Evolutionary conservation across 1,139 yeast genomes (phyloP), one percentile per base, ranked within the genome.

Genomic region (Candida gigantensis): DNA sequence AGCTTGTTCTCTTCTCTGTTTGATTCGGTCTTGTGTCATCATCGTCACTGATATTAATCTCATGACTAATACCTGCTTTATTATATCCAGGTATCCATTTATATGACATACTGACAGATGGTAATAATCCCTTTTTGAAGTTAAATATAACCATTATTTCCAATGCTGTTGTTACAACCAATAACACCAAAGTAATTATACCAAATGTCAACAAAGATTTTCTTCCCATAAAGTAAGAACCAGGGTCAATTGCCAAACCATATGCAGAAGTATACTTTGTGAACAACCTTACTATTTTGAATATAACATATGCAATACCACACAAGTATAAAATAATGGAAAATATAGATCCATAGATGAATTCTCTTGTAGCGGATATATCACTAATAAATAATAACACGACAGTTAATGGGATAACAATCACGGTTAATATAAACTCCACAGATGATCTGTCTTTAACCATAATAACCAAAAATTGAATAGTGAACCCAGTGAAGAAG

Each of bases 401-500:
- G 3, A 75, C 52, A 0, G 80, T 73, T 17, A 71, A 46, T 2
- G 81, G 81, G 18, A 75, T 58, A 32, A 74, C 77, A 20, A 69
- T 61, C 13, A 74, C 61, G 0, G 81, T 76, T 30, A 76, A 57
- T 3, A 65, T 73, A 47, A 75, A 76, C 48, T 76, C 81, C 10
- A 60, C 60, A 8, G 74, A 74, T 14, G 54, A 50, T 34, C 58
- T 60, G 36, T 70, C 57, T 19, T 50, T 41, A 23, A 73, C 58
- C 59, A 75, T 72, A 37, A 76, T 72, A 26, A 74, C 77, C 21
- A 72, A 53, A 46, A 74, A 76, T 51, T 76, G 81, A 24, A 75
- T 64, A 1, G 80, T 73, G 52, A 75, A 76, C 1, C 79, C 81
- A 30, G 74, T 52, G 44, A 75, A 73, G 57, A 72, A 73, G 61